Base-by-base conservation (phyloP, 2,329 filamentous ascomycete species). In the Epichloe festucae region DNA sequence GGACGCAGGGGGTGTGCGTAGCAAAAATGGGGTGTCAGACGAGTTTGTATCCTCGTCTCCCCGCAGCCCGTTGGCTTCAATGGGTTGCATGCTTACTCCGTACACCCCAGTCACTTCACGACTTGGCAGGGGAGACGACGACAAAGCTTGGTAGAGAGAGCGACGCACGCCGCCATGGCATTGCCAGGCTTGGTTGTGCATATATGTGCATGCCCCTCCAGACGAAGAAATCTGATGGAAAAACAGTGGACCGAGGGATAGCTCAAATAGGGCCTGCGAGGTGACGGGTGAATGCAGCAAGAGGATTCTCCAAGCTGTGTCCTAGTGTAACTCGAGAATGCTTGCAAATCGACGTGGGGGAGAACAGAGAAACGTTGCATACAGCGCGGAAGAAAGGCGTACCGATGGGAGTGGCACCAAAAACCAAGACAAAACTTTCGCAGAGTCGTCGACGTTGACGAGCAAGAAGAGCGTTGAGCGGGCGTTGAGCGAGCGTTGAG, bases 131-230 rank as follows among this genome's bases (percentile, higher is more conserved):
- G 23, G 36, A 10, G 7, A 31, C 2, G 14, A 14, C 17, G 17
- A 17, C 1, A 8, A 50, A 15, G 23, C n/a, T 8, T 27, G n/a
- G 21, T 5, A 17, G 15, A 34, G 15, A 34, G 41, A 38, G 41
- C 14, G 39, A 46, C 39, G 46, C 49, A 49, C 49, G 19, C 38
- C 21, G 49, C 49, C 52, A 46, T 46, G 46, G 49, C 52, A 51
- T 46, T 46, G 41, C 3, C 35, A 40, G 35, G 14, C 35, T 23
- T n/a, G 40, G 8, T 21, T 47, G 19, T 48, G 46, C 19, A 40
- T 31, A 40, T 31, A 15, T 40, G 38, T 14, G n/a, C 8, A 19
- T 35, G 39, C 39, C n/a, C 3, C 27, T 42, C 23, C 14, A 34
- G 11, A 31, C 11, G 23, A n/a, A 10, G 6, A 34, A 27, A 27